A percentile compares a stretch with the other conserved stretches of the same genome.
These are phyloP conservation scores for Diplodia seriata DNA, from an alignment of 2,329 filamentous ascomycete genomes.

Conservation along the genomic window DNA sequence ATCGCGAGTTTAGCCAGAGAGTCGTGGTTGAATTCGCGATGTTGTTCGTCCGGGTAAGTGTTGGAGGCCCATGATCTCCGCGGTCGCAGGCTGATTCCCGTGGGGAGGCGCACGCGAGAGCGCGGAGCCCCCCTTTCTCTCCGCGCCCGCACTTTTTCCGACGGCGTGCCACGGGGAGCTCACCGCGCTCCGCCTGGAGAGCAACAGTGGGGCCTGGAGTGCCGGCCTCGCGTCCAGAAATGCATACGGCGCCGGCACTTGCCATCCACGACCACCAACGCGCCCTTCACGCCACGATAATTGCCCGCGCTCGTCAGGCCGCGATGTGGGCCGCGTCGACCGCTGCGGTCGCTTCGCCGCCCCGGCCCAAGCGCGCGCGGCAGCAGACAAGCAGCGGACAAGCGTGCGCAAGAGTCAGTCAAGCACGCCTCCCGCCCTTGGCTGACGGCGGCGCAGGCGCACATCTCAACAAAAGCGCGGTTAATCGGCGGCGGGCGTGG, in stretches of 20 bases:
- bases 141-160: slow-evolving; percentile 16
- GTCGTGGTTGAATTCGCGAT: slow-evolving; percentile 11
- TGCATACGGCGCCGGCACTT: slow-evolving; percentile 5
- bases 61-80: slow-evolving; percentile 20
- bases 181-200: slow-evolving; percentile 19
- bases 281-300: slow-evolving; percentile 28
- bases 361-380: neutral
- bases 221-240: slow-evolving; percentile 12
- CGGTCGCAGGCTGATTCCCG: slow-evolving; percentile 14
- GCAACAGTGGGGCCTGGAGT: slow-evolving; percentile 1
- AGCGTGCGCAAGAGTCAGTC: slow-evolving; percentile 24
- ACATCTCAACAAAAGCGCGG: slow-evolving; percentile 14
- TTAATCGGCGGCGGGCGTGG: neutral
- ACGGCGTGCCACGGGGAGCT: slow-evolving; percentile 16
- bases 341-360: neutral
- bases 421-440: slow-evolving; percentile 21
- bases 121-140: slow-evolving; percentile 20
- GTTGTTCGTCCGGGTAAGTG: slow-evolving; percentile 31
- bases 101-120: slow-evolving; percentile 15
- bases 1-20: slow-evolving; percentile 13
- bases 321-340: slow-evolving; percentile 14
- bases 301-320: neutral
- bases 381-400: neutral
- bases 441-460: slow-evolving; percentile 10
- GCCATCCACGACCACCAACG: neutral